Evolutionary conservation across 75 land plant genomes (phyloP), one percentile per base, ranked within the genome.

Genomic region (Pinus taeda): DNA sequence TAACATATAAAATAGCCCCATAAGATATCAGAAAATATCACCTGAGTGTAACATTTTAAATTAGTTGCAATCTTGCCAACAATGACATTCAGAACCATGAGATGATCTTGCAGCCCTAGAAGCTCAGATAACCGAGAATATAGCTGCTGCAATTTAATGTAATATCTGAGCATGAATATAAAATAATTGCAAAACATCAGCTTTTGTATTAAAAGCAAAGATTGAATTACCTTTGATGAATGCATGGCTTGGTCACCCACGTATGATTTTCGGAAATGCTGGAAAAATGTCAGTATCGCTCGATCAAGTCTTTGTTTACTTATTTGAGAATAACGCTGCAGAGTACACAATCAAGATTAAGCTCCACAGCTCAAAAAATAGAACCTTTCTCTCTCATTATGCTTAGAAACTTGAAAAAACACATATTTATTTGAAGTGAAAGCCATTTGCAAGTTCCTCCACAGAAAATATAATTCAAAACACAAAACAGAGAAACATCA

Each of bases 181-280:
- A 71, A 71, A 70, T n/a, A 63, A 11, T 75, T 65, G 37, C 37
- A 18, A 39, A 76, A 69, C 29, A 18, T 71, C 9, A 33, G 17
- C n/a, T 7, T 39, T 3, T 69, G 22, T 24, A 42, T n/a, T 4
- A 3, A 49, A 49, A 15, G 20, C n/a, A 56, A 30, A 26, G 12
- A 26, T 30, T 26, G 45, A n/a, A 45, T 66, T 84, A 94, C 97
- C 90, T 96, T 96, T 12, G 97, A 91, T 60, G 98, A 93, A 84
- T 93, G 92, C 90, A 95, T 87, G 11, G 96, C 98, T 55, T 93
- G 98, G 78, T 96, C 98, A 17, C 98, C 98, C 49, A 96, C 97
- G 81, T 96, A 96, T 15, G 94, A 93, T 81, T 88, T 90, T 12
- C 97, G 87, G 71, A 96, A 94, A 80, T 96, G 81, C 82, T 96